phyloP scores from a whole-genome alignment of 1,284 basidiomycete genomes.

The Pseudomicrostroma phylloplanum region DNA sequence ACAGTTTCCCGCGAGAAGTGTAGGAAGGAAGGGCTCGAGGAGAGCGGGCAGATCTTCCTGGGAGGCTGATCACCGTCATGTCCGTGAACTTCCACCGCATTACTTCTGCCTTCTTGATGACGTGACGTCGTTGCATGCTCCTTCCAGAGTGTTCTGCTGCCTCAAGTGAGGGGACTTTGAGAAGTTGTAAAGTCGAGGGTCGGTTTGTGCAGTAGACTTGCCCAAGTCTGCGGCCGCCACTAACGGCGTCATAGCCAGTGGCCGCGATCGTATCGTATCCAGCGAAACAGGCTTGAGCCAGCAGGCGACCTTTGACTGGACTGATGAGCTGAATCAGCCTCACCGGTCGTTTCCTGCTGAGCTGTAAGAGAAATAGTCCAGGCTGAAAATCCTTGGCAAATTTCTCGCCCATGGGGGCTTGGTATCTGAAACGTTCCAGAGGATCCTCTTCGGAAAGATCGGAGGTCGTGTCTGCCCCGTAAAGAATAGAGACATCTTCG shows the following conservation, averaged over 20 bases:
- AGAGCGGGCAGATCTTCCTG: slow-evolving; percentile 56
- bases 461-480: slow-evolving; percentile 53
- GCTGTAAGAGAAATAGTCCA: slow-evolving; percentile 41
- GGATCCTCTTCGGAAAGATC: slow-evolving; percentile 18
- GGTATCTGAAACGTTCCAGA: slow-evolving; percentile 18
- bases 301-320: slow-evolving; percentile 43
- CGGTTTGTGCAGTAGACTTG: slow-evolving; percentile 63
- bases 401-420: slow-evolving; percentile 24
- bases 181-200: slow-evolving; percentile 59
- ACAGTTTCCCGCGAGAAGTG: slow-evolving; percentile 17
- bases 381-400: slow-evolving; percentile 54
- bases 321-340: slow-evolving; percentile 3
- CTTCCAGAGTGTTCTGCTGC: slow-evolving; percentile 9
- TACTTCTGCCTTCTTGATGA: neutral
- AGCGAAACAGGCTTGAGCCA: slow-evolving; percentile 61
- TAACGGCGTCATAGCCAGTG: slow-evolving; percentile 60
- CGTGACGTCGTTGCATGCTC: neutral
- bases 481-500: slow-evolving; percentile 51
- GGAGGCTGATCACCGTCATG: slow-evolving; percentile 54
- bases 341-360: slow-evolving; percentile 6
- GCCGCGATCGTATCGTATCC: slow-evolving; percentile 56
- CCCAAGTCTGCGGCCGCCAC: slow-evolving; percentile 61
- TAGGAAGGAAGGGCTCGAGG: slow-evolving; percentile 54
- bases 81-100: slow-evolving; percentile 26
- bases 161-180: slow-evolving; percentile 2